Base-by-base conservation (phyloP, 2,329 filamentous ascomycete species). In the Fusarium siculi region DNA sequence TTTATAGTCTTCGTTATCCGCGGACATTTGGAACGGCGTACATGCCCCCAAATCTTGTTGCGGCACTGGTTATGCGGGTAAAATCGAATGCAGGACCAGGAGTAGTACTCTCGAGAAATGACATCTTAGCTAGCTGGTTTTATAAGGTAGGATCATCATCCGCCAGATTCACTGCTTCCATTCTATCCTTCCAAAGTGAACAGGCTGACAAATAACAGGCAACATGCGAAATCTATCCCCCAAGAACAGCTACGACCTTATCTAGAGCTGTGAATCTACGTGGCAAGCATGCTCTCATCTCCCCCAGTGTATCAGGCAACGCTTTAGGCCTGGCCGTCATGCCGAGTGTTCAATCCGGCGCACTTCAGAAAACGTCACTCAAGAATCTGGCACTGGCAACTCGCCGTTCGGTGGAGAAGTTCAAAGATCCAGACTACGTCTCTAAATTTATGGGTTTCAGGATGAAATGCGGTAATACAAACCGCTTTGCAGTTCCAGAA, bases 101-200 rank as follows among this genome's bases (percentile, higher is more conserved):
- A 2, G 19, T n/a, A 47, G 19, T n/a, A n/a, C 19, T 47, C 0
- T 47, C 25, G 3, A 16, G 44, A 30, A 30, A 47, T 16, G 44
- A 30, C 14, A 47, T 47, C 9, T 9, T 47, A 8, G 44, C 44
- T 3, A 47, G 44, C 25, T 47, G 44, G 44, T 47, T 47, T 16
- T 30, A 47, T 9, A 30, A n/a, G 44, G 44, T 30, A 16, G 4
- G 25, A 11, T 30, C 0, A 4, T 21, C 19, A 11, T 5, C 5
- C 12, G 5, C 4, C 9, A 9, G 25, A 10, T 28, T 28, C 12
- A 10, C 9, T 10, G 9, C 12, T 21, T 19, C 23, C 0, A 12
- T 25, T 19, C 10, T 19, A 9, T 19, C 7, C 4, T 14, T 44
- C 4, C 11, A 4, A 4, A 11, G 3, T 2, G 4, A 21, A 8